A percentile compares a stretch with the other conserved stretches of the same genome.
phyloP scores from a whole-genome alignment of 345 rosid species.

The Arabis hirsuta region DNA sequence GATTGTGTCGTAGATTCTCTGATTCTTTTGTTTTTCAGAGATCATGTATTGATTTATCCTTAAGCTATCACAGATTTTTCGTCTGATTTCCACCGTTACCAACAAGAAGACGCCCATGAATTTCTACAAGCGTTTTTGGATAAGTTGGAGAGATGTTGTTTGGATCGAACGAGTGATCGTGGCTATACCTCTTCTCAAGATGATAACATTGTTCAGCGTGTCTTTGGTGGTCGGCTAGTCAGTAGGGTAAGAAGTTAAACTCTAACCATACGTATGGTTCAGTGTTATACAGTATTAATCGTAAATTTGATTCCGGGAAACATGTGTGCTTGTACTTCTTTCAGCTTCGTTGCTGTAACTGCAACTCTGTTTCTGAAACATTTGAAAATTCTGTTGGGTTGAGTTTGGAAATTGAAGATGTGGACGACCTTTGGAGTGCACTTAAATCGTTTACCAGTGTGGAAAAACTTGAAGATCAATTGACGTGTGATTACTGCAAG shows the following conservation, averaged over 20 bases:
- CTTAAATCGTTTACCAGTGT: constrained; percentile 75
- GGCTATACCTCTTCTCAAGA: constrained; percentile 37
- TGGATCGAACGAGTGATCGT: constrained; percentile 42
- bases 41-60: constrained; percentile 31
- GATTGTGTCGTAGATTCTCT: background rate
- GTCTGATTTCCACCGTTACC: constrained; percentile 55
- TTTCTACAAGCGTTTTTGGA: constrained; percentile 76
- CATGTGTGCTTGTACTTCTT: background rate
- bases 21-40: background rate
- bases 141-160: constrained; percentile 67
- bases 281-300: background rate
- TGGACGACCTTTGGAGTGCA: constrained; percentile 56
- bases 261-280: background rate
- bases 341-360: constrained; percentile 78
- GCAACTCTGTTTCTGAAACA: constrained; percentile 62
- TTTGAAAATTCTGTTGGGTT: constrained; percentile 65
- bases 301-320: background rate
- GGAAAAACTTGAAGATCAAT: constrained; percentile 73
- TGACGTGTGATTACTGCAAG: constrained; percentile 71
- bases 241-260: constrained; percentile 57
- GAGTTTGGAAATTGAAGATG: constrained; percentile 83
- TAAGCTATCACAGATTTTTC: constrained; percentile 65
- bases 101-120: constrained; percentile 94
- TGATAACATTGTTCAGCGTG: constrained; percentile 55
- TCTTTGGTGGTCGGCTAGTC: constrained; percentile 75